These are phyloP conservation scores for Colletotrichum phormii DNA, from an alignment of 2,329 filamentous ascomycete species.

Conservation along the genomic window DNA sequence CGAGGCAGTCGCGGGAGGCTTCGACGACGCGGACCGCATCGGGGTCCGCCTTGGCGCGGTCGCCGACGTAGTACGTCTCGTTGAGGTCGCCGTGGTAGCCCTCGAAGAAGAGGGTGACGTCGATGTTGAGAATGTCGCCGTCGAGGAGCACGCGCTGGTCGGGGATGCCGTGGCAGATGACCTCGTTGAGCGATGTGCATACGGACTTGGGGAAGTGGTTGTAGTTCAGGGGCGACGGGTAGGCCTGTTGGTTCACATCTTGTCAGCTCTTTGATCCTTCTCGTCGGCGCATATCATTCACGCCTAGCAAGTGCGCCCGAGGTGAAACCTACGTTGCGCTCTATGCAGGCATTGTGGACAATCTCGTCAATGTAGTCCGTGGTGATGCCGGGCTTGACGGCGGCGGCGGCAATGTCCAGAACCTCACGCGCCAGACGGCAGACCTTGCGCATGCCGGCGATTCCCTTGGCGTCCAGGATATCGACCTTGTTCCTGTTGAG, in stretches of 20 bases:
- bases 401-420: slow-evolving; percentile 88
- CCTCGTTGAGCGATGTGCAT: slow-evolving; percentile 95
- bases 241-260: slow-evolving; percentile 79
- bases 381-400: slow-evolving; percentile 88
- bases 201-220: slow-evolving; percentile 97
- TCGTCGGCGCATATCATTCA: background rate
- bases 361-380: slow-evolving; percentile 96
- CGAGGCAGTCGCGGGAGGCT: slow-evolving; percentile 86
- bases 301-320: too few relatives aligned
- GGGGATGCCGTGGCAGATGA: slow-evolving; percentile 98
- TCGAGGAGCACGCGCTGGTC: slow-evolving; percentile 89
- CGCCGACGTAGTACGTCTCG: slow-evolving; percentile 98
- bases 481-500: slow-evolving; percentile 83
- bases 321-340: slow-evolving; percentile 91
- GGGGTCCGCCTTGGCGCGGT: slow-evolving; percentile 84
- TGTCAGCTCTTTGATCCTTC: background rate
- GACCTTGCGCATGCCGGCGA: slow-evolving; percentile 92
- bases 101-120: slow-evolving; percentile 92
- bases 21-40: slow-evolving; percentile 93
- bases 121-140: slow-evolving; percentile 97
- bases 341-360: slow-evolving; percentile 93
- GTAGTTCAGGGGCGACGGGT: slow-evolving; percentile 95
- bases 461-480: slow-evolving; percentile 81
- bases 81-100: slow-evolving; percentile 98
- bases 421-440: slow-evolving; percentile 90